Evolutionary conservation across 768 basidiomycete species (phyloP), one percentile per base, ranked within the genome.

Genomic region (Dictyophora rubrovolvata): DNA sequence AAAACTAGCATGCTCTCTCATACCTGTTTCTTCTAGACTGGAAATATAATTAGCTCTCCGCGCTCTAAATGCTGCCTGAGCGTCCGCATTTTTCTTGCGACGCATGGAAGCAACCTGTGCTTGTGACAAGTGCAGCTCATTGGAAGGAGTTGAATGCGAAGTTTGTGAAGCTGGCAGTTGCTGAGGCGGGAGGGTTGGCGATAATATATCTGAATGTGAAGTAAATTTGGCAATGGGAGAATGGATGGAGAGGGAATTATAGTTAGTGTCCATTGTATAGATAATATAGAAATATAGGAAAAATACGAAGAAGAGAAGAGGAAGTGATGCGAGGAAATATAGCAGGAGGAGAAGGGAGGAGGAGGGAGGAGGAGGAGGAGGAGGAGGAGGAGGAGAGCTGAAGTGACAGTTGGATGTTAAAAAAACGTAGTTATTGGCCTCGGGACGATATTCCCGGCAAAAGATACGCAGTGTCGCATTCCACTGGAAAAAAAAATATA

Each of bases 1-100:
- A 58, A 16, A 17, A 17, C 63, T 54, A 63, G 64, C n/a, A n/a
- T n/a, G n/a, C 52, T 57, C 58, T 46, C n/a, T 63, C 73, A 53
- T 58, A 75, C 75, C 75, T 75, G 89, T 89, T 69, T 89, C 89
- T 70, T 92, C 89, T 62, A 92, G 80, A 12, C 88, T 91, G 48
- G 86, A 82, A 68, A 92, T 92, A 70, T 92, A 92, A 71, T 88
- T 90, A 53, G 87, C 87, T 63, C 89, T 79, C 65, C 68, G 69
- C 61, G 53, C 50, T 23, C 54, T 53, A 70, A 90, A 91, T 60
- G 88, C 87, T 56, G 89, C 89, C 72, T 92, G 89, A 1, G 89
- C 89, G 68, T 90, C 87, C 36, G 89, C 89, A 66, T 92, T 92
- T 75, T 92, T 92, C 77, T 88, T 62, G 6, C 61, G 35, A 17